Conservation (phyloP, 768 basidiomycete genomes). For the Cubamyces sp. region DNA sequence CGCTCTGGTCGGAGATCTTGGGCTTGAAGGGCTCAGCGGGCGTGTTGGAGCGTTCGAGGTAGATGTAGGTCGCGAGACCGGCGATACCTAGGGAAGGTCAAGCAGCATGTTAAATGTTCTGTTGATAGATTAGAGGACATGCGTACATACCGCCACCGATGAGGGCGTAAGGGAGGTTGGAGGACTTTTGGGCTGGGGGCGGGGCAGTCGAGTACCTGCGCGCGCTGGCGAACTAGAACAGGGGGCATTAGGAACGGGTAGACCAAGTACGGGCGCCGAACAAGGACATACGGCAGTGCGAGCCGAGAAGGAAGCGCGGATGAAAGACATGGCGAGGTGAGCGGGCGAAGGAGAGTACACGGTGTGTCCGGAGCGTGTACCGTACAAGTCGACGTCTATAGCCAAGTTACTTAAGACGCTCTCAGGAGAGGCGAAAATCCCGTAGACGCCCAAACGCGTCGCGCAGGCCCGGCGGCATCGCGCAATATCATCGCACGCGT, state of each 20-base stretch:
- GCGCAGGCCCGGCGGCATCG: background rate
- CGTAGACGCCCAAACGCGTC: conserved; percentile 13
- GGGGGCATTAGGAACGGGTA: background rate
- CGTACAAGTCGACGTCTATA: too few species aligned
- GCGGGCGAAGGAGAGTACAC: background rate
- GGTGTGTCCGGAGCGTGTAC: too few species aligned
- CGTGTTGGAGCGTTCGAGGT: conserved; percentile 45
- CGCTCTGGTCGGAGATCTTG: conserved; percentile 55
- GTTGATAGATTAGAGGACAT: background rate
- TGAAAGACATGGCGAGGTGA: conserved; percentile 28
- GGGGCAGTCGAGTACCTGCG: conserved; percentile 54
- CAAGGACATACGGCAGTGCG: conserved; percentile 16
- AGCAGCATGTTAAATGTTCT: too few species aligned
- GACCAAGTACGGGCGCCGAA: background rate
- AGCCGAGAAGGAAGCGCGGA: conserved; percentile 26
- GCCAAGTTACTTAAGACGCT: background rate
- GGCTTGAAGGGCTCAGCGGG: conserved; percentile 29
- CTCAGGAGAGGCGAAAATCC: background rate
- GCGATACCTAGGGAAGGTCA: conserved; percentile 40
- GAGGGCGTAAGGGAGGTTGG: conserved; percentile 52
- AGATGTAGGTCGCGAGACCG: conserved; percentile 49
- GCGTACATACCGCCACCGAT: conserved; percentile 49
- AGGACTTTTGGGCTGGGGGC: conserved; percentile 46
- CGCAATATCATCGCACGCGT: background rate
- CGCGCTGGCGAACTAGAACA: conserved; percentile 30